A percentile compares a stretch with the other conserved stretches of the same genome.
These are phyloP conservation scores for Forsythia viridissima DNA, from an alignment of 257 asterid species.

Conservation along the genomic window DNA sequence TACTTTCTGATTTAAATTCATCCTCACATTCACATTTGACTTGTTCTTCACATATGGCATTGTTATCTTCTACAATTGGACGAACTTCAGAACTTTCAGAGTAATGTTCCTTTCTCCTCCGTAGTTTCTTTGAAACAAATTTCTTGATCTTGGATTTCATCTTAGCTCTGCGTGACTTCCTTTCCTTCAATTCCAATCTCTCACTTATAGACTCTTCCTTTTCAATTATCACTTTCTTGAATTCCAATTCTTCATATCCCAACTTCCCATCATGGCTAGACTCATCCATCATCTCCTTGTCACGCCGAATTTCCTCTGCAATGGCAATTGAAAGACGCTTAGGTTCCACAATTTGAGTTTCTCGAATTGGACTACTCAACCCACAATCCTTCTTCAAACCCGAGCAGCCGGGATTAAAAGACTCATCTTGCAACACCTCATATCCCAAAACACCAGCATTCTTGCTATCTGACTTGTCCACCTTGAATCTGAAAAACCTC, in stretches of 20 bases:
- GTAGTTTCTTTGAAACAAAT: conserved; percentile 45
- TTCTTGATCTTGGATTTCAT: conserved; percentile 59
- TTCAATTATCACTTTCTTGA: conserved; percentile 25
- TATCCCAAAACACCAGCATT: conserved; percentile 5
- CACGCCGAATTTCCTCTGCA: conserved; percentile 32
- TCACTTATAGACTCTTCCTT: conserved; percentile 27
- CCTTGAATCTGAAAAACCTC: background rate
- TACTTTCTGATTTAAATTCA: background rate
- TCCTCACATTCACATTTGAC: conserved; percentile 5
- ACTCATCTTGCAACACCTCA: background rate
- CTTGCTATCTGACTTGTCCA: background rate
- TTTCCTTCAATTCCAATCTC: conserved; percentile 28
- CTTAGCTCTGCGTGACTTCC: conserved; percentile 45
- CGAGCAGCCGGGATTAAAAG: background rate
- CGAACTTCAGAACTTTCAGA: conserved; percentile 8
- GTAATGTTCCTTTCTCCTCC: conserved; percentile 27
- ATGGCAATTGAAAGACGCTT: background rate
- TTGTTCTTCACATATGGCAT: conserved; percentile 15
- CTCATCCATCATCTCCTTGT: conserved; percentile 23
- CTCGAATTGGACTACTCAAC: conserved; percentile 15
- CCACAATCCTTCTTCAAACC: conserved; percentile 9
- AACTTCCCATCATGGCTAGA: conserved; percentile 9
- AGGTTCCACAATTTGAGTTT: conserved; percentile 26
- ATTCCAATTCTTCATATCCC: conserved; percentile 25
- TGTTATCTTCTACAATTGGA: background rate